Evolutionary conservation across 768 basidiomycete species (phyloP), one percentile per base, ranked within the genome.

Genomic region (Lyophyllum decastes): DNA sequence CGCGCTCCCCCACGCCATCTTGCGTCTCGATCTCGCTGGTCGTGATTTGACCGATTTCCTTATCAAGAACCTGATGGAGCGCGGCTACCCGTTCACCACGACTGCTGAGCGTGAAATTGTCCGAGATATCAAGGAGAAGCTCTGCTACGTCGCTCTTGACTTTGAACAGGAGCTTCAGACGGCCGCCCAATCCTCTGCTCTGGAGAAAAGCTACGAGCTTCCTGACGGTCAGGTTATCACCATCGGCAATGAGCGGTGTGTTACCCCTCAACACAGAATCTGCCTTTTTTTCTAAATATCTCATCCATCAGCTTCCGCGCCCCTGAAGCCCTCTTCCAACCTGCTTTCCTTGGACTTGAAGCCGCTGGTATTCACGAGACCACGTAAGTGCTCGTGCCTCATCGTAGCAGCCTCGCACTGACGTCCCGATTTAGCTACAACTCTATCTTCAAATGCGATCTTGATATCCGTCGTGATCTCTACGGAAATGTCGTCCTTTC

Each of bases 101-200:
- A 90, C 92, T 12, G 94, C 92, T 35, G 94, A 94, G 77, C 84
- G 87, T 68, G 94, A 95, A 86, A 94, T 97, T 58, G 95, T 96
- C 65, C 84, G 95, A 58, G 95, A 96, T 73, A 95, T 97, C 82
- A 97, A 97, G 82, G 93, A 94, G 84, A 94, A 94, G 82, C 86
- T 95, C 26, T 95, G 94, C 74, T 95, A 95, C 71, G 94, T 96
- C 62, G 94, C 94, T 38, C 84, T 95, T 60, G 94, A 95, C 75
- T 95, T 95, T 64, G 93, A 95, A 70, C 90, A 95, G 74, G 94
- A 96, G 76, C 79, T 95, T 64, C 89, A 92, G 76, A 92, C 90
- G 21, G 93, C 94, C 40, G 90, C 92, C 57, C 90, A 92, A 69
- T 91, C 89, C 22, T 94, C 92, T 47, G 85, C 90, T 43, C 81